Evolutionary conservation across 192 early-diverging fungal genomes (phyloP), one percentile per base, ranked within the genome.

Genomic region (Backusella liffmaniae): DNA sequence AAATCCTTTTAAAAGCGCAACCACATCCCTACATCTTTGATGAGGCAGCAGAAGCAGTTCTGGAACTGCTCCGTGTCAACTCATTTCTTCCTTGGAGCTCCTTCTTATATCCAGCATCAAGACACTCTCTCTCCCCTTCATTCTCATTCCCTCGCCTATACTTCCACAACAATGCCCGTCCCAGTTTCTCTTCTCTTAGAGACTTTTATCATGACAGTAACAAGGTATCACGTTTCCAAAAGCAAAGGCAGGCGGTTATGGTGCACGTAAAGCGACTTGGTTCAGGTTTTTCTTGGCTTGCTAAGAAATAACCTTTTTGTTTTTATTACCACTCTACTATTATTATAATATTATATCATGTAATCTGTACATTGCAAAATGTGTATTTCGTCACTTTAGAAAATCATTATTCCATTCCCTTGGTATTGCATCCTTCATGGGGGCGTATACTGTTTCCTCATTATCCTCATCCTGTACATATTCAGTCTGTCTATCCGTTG

Each of bases 1-100:
- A 34, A 8, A 76, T 80, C 10, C 49, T 80, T 8, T 49, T 70
- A 16, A 62, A 77, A 49, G 16, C 59, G 12, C 46, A 73, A 12
- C 69, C 53, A 59, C 75, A 80, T 29, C 75, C 75, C 32, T 41
- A n/a, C 39, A 29, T 80, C 0, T 80, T 80, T 44, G n/a, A 62
- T 6, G 44, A 46, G 0, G 79, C 79, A n/a, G 36, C 53, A 23
- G 56, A 80, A n/a, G 72, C 72, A 15, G 41, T 74, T 4, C 36
- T 80, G 32, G 79, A 80, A 65, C 49, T 80, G 39, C 77, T 80
- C 72, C 59, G 79, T 66, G 67, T 74, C 9, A 80, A 80, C 59
- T 73, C 79, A 23, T 80, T 80, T 44, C 41, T 77, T 30, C 79
- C 79, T 15, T 80, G 79, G 79, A 69, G 35, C 21, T 37, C 67